Conservation (phyloP, 164 flowering plant species). For the Magnolia officinalis region DNA sequence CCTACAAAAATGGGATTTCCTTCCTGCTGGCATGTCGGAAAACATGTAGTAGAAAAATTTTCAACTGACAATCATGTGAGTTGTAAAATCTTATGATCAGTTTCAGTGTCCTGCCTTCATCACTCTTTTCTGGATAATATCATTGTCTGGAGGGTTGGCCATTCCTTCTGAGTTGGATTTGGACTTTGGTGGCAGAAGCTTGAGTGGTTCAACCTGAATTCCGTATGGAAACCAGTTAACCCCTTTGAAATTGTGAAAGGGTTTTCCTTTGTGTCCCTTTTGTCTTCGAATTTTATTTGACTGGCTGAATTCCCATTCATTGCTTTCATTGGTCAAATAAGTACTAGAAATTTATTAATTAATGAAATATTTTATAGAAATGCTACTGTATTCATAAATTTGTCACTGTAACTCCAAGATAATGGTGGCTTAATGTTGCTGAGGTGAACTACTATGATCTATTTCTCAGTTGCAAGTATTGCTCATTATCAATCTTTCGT, state of each 20-base stretch:
- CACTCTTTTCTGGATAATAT: not conserved
- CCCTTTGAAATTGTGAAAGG: not conserved
- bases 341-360: too few species aligned
- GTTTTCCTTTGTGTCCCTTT: not conserved
- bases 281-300: not conserved
- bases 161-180: not conserved
- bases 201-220: too few species aligned
- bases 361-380: too few species aligned
- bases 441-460: not conserved
- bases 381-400: not conserved
- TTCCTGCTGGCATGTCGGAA: too few species aligned
- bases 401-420: not conserved
- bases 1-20: too few species aligned
- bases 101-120: not conserved
- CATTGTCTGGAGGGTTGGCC: not conserved
- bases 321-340: not conserved
- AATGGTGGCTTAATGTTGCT: not conserved
- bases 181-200: too few species aligned
- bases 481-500: slow-evolving; percentile 3
- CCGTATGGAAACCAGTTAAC: not conserved
- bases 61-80: too few species aligned
- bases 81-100: too few species aligned
- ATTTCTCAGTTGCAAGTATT: not conserved
- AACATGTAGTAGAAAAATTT: too few species aligned
- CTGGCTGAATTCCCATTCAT: not conserved